Evolutionary conservation across 257 asterid genomes (phyloP).

Genomic region (Solanum bukasovii): DNA sequence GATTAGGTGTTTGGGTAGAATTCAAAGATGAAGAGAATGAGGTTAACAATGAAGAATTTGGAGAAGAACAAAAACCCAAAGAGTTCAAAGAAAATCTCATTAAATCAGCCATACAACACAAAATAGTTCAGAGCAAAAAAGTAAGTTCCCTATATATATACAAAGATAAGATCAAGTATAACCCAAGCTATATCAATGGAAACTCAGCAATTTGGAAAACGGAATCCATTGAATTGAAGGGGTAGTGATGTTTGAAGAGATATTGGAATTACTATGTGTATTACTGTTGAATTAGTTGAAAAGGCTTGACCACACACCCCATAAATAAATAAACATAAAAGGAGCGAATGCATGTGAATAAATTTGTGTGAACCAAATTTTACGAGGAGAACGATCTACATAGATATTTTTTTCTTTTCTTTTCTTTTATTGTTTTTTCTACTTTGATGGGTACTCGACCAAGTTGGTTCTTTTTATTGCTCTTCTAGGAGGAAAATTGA

Average conservation of each 20-base stretch:
- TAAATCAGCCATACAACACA: conserved; percentile 49
- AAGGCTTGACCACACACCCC: neutral
- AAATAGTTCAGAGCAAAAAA: neutral
- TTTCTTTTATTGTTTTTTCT: too few relatives aligned
- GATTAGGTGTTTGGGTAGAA: conserved; percentile 26
- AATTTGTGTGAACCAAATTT: conserved; percentile 31
- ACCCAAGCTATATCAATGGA: neutral
- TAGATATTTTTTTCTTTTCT: neutral
- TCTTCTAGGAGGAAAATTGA: neutral
- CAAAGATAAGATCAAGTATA: neutral
- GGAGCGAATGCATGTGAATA: neutral
- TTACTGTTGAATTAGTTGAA: neutral
- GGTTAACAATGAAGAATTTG: conserved; percentile 22
- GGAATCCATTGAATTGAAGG: conserved; percentile 4
- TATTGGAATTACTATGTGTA: neutral
- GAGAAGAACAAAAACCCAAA: conserved; percentile 26
- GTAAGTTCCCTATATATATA: neutral
- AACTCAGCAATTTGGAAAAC: neutral
- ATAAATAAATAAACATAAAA: neutral
- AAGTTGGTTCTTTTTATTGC: neutral
- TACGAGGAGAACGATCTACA: neutral
- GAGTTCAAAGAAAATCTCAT: conserved; percentile 35
- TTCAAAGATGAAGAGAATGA: conserved; percentile 39
- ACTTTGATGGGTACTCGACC: neutral
- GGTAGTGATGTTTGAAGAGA: neutral